Percentiles rank a stretch among this genome's conserved stretches.
These are phyloP conservation scores for Gleditsia sinensis DNA, from an alignment of 306 rosid species.

Conservation along the genomic window DNA sequence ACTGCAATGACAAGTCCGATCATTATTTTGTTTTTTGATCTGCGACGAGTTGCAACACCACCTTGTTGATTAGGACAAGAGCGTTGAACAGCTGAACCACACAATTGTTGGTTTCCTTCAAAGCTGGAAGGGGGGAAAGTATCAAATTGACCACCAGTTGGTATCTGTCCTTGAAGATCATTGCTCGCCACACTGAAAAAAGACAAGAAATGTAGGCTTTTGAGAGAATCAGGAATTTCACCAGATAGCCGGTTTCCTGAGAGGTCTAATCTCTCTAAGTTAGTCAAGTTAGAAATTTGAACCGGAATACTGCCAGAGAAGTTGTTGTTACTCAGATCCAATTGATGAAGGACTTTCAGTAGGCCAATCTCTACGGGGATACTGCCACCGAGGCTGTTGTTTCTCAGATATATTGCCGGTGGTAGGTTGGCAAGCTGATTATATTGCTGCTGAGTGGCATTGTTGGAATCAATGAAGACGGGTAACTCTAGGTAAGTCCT, in stretches of 20 bases:
- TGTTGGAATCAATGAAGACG: slow-evolving; percentile 70
- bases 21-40: slow-evolving; percentile 50
- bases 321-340: slow-evolving; percentile 64
- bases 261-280: slow-evolving; percentile 83
- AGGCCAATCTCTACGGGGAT: slow-evolving; percentile 74
- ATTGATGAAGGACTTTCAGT: slow-evolving; percentile 59
- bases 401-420: slow-evolving; percentile 68
- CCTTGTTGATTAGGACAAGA: slow-evolving; percentile 50
- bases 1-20: slow-evolving; percentile 48
- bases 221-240: slow-evolving; percentile 75
- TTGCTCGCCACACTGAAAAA: slow-evolving; percentile 76
- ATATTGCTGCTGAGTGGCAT: slow-evolving; percentile 72
- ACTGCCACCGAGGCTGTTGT: slow-evolving; percentile 63
- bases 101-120: slow-evolving; percentile 66
- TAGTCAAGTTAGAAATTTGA: slow-evolving; percentile 61
- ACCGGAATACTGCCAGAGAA: slow-evolving; percentile 78
- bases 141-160: slow-evolving; percentile 79
- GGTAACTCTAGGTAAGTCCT: slow-evolving; percentile 77
- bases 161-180: slow-evolving; percentile 76
- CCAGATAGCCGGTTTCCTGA: slow-evolving; percentile 72
- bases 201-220: slow-evolving; percentile 77
- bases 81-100: slow-evolving; percentile 59
- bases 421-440: slow-evolving; percentile 81
- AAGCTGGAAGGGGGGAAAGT: slow-evolving; percentile 74
- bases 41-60: slow-evolving; percentile 18